Base-by-base conservation (phyloP, 202 grass and related monocot species). In the Bolboschoenoplectus hybrid region DNA sequence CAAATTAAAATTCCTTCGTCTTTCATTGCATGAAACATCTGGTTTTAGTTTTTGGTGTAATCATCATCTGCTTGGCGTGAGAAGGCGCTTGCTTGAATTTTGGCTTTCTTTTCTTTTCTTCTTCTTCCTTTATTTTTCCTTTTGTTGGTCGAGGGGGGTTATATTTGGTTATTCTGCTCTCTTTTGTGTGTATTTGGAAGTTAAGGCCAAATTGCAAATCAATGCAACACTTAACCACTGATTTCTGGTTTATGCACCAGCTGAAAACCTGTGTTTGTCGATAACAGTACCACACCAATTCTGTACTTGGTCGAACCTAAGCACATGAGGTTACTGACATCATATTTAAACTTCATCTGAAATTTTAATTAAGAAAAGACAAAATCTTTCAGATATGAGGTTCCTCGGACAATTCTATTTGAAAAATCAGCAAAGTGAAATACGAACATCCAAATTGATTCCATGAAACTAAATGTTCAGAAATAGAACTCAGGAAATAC, bases 381-480 rank as follows among this genome's bases (percentile, higher is more conserved):
- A 3, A 26, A 26, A 14, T 74, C 19, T 52, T 52, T 51, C 1
- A 13, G 45, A 52, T 55, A 77, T 4, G 34, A 56, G 19, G 26
- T 75, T 36, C 26, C 20, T 75, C 46, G 5, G 26, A 36, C 45
- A 73, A 20, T 46, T 46, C 46, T 49, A 8, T 68, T 8, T 6
- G 43, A 83, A 83, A 51, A 66, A 53, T 67, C 40, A 35, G 9
- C 19, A 81, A 67, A 68, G 9, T 39, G 60, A 83, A 63, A 63
- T 0, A 10, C 4, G 7, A 46, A 35, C 1, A 1, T 78, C 34
- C n/a, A 61, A 10, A 53, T 35, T 68, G 45, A 83, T 16, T 16
- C 16, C 5, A 52, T 10, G 7, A 62, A 3, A n/a, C 13, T 55
- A 63, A 81, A 81, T 41, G 19, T 81, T 80, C 51, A 13, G 61